A percentile compares a stretch with the other conserved stretches of the same genome.
Conservation (phyloP, 768 basidiomycete species). For the Lentinus tigrinus region DNA sequence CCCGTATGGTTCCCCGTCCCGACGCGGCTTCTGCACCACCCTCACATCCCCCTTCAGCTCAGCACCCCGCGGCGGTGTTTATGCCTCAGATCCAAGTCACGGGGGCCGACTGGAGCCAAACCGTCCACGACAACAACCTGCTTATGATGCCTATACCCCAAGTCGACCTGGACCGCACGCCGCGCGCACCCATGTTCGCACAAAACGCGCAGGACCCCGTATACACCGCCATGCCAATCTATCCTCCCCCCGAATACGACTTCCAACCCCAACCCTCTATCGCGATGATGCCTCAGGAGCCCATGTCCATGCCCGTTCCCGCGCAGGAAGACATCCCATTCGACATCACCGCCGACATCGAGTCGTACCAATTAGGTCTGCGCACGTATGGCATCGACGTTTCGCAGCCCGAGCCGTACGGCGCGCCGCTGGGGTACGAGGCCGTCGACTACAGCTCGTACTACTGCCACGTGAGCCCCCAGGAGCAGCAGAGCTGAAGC, state of each 20-base stretch:
- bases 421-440: constrained; percentile 17
- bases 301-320: not conserved
- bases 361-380: constrained; percentile 24
- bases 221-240: not conserved
- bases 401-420: constrained; percentile 7
- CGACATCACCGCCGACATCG: constrained; percentile 19
- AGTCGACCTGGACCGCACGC: constrained; percentile 24
- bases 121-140: not conserved
- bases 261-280: not conserved
- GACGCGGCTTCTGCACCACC: not conserved
- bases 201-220: constrained; percentile 8
- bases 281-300: not conserved
- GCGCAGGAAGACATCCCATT: not conserved
- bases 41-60: not conserved
- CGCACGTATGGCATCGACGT: constrained; percentile 21
- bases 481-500: constrained; percentile 1
- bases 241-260: not conserved
- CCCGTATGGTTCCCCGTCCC: constrained; percentile 5
- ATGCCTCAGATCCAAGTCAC: not conserved
- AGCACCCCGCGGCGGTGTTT: not conserved
- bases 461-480: constrained; percentile 6
- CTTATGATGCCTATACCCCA: constrained; percentile 3
- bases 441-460: constrained; percentile 22
- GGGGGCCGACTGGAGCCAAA: constrained; percentile 1
- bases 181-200: constrained; percentile 22